Evolutionary conservation across 2,329 filamentous ascomycete species (phyloP), one percentile per base, ranked within the genome.

Genomic region (Botryotinia calthae): DNA sequence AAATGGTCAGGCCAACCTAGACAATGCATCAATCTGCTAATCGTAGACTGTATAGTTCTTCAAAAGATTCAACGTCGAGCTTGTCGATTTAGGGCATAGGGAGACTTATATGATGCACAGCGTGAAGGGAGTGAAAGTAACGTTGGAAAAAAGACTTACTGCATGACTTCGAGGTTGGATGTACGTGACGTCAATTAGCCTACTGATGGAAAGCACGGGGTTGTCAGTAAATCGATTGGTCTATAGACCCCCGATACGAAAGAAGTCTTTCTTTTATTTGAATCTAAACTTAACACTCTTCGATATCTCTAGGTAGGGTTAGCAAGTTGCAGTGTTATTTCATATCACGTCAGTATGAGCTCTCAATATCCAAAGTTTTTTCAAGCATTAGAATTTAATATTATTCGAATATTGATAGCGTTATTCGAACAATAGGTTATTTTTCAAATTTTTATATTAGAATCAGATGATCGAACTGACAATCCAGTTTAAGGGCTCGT

Each of bases 251-350:
- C 48, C 2, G 12, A 4, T 12, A 25, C 48, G 25, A 54, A n/a
- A 54, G 12, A 1, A 0, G 1, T 54, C 14, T 14, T n/a, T n/a
- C 46, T 14, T n/a, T 0, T 54, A n/a, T n/a, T n/a, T 6, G 25
- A n/a, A 7, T 54, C 25, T 28, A 12, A 54, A 54, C 2, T 28
- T 28, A 25, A 28, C 12, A 16, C 12, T 54, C 16, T 8, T 54
- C 3, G 14, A 54, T 54, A 16, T 54, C 14, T 28, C n/a, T 5
- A 54, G n/a, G 25, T 6, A 51, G 48, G 5, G 48, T n/a, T 54
- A 7, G n/a, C 25, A n/a, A 8, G 48, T 54, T n/a, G 25, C 48
- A n/a, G 12, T 54, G 1, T 54, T n/a, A 54, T 5, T n/a, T 2
- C 25, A n/a, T 16, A n/a, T 6, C 48, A 54, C 12, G 48, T 10